Base-by-base conservation (phyloP, 352 stramenopile genomes). In the Pythium aphanidermatum region DNA sequence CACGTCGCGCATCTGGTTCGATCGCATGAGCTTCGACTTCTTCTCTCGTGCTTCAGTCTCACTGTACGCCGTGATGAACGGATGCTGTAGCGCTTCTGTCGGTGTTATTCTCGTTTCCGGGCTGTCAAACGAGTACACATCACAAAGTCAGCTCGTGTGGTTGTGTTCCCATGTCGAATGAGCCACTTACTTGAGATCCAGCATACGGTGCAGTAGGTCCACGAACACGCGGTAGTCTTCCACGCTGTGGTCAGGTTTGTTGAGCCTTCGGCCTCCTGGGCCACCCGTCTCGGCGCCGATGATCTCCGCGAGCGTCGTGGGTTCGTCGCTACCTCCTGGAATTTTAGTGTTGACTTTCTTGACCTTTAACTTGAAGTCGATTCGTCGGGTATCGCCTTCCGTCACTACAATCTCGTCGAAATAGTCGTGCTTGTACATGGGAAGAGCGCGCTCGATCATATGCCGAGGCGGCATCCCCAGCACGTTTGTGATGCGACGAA, bases 401-500 rank as follows among this genome's bases (percentile, higher is more conserved):
- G 29, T 64, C 13, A 70, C 60, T 28, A 74, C 46, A 44, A 74
- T 63, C 46, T 98, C 76, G 50, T 92, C 89, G 55, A 99, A 98
- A 57, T 97, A 98, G 41, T 96, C 71, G 12, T 71, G 46, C 31
- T 86, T 75, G 53, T 90, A 86, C 26, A 78, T 81, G 24, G 74
- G 40, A 28, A 94, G 94, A 20, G 87, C 73, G 24, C 73, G 62
- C 29, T 96, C 74, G n/a, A 99, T 75, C 53, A 99, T 84, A 21
- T 94, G 60, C 24, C 70, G 54, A 10, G 96, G 94, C 3, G 95
- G 67, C 85, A 98, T 96, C 17, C 96, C 96, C 20, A 98, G 64
- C n/a, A 96, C 67, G 39, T 86, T 77, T 14, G 96, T 90, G 69
- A 99, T 98, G 58, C 96, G 93, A 55, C 92, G 85, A 58, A 99